A percentile compares a stretch with the other conserved stretches of the same genome.
phyloP scores from a whole-genome alignment of 2,329 filamentous ascomycete genomes.

The Zymoseptoria tritici region DNA sequence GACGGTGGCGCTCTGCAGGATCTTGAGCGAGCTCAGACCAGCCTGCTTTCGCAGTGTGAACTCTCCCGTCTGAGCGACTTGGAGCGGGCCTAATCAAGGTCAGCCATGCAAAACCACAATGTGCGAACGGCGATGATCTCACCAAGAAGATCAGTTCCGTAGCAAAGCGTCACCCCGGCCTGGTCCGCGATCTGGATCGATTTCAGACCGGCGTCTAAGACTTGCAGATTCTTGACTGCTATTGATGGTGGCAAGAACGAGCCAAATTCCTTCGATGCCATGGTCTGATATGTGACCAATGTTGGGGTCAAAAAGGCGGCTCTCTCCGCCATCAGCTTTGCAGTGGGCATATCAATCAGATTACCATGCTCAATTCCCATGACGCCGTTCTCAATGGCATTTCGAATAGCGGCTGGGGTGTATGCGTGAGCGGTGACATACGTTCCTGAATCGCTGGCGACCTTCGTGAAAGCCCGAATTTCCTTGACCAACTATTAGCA shows the following conservation, averaged over 20 bases:
- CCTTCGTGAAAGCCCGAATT: conserved; percentile 47
- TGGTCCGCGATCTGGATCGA: conserved; percentile 44
- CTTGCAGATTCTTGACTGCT: conserved; percentile 45
- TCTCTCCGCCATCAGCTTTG: conserved; percentile 44
- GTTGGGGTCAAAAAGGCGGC: conserved; percentile 49
- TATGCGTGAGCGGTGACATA: conserved; percentile 55
- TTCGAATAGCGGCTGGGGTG: conserved; percentile 47
- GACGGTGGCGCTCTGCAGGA: conserved; percentile 47
- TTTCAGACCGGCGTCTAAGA: conserved; percentile 41
- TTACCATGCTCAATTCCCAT: conserved; percentile 54
- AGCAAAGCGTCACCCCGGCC: conserved; percentile 50
- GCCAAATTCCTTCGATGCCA: conserved; percentile 39
- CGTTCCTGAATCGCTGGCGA: conserved; percentile 43
- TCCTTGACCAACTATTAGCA: conserved; percentile 30
- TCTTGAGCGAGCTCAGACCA: conserved; percentile 35
- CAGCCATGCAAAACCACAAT: background rate
- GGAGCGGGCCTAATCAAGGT: conserved; percentile 35
- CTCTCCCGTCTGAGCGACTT: conserved; percentile 43
- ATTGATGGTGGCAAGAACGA: conserved; percentile 40
- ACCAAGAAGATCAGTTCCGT: conserved; percentile 46
- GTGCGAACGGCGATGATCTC: background rate
- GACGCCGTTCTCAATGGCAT: conserved; percentile 49
- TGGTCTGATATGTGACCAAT: conserved; percentile 45
- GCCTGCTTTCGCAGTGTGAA: conserved; percentile 42
- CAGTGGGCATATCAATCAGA: conserved; percentile 52